Conservation (phyloP, 768 basidiomycete genomes). For the Lactarius trivialis region DNA sequence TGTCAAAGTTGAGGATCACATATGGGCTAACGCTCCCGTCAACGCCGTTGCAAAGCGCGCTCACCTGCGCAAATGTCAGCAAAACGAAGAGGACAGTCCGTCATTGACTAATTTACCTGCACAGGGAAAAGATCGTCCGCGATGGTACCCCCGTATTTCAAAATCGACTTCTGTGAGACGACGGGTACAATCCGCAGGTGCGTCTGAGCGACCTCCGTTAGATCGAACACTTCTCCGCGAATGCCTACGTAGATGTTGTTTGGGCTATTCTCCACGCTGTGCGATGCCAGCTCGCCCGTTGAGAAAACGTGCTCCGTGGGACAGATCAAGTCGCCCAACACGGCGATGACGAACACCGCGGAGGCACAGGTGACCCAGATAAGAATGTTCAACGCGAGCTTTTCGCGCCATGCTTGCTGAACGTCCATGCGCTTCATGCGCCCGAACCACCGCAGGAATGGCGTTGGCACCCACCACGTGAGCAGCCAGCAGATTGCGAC, state of each 20-base stretch:
- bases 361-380: slow-evolving; percentile 93
- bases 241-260: slow-evolving; percentile 78
- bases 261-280: slow-evolving; percentile 55
- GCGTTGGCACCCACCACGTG: slow-evolving; percentile 87
- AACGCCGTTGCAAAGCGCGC: slow-evolving; percentile 86
- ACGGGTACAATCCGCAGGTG: slow-evolving; percentile 68
- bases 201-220: slow-evolving; percentile 56
- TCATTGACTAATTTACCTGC: slow-evolving; percentile 45
- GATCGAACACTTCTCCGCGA: slow-evolving; percentile 92
- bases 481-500: slow-evolving; percentile 80
- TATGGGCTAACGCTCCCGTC: slow-evolving; percentile 71
- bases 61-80: slow-evolving; percentile 48
- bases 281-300: slow-evolving; percentile 62
- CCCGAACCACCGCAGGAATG: slow-evolving; percentile 61
- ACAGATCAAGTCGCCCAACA: slow-evolving; percentile 85
- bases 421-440: slow-evolving; percentile 94
- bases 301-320: slow-evolving; percentile 92
- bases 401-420: slow-evolving; percentile 96
- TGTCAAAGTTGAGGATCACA: slow-evolving; percentile 68
- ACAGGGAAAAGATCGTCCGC: slow-evolving; percentile 86
- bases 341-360: slow-evolving; percentile 87
- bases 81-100: slow-evolving; percentile 4
- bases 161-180: slow-evolving; percentile 63
- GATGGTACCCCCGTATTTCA: slow-evolving; percentile 77
- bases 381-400: slow-evolving; percentile 87